These are phyloP conservation scores for Lepidium aucheri DNA, from an alignment of 345 rosid genomes.

Conservation along the genomic window DNA sequence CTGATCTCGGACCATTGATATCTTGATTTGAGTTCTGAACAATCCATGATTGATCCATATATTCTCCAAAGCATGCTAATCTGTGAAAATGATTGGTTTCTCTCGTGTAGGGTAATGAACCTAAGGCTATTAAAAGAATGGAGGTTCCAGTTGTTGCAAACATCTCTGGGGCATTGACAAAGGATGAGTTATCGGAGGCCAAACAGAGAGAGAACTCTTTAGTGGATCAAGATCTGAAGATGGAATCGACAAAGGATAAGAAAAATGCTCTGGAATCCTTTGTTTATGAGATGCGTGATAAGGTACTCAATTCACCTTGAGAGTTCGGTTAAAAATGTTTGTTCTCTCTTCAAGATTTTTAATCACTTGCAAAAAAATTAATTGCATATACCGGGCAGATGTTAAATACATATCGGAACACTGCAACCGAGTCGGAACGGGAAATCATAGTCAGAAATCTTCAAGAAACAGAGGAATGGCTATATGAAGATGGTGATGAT, in stretches of 20 bases:
- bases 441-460: slow-evolving; percentile 54
- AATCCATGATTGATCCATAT: neutral
- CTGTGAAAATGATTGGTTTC: neutral
- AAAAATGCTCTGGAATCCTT: slow-evolving; percentile 73
- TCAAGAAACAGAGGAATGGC: slow-evolving; percentile 78
- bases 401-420: slow-evolving; percentile 47
- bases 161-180: slow-evolving; percentile 44
- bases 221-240: slow-evolving; percentile 55
- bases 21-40: neutral
- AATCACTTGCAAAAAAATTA: neutral
- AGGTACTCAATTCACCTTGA: slow-evolving; percentile 35
- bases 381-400: slow-evolving; percentile 33
- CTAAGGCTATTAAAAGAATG: slow-evolving; percentile 36
- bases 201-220: slow-evolving; percentile 48
- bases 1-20: slow-evolving; percentile 4
- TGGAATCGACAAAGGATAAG: slow-evolving; percentile 63
- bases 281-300: slow-evolving; percentile 80
- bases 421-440: slow-evolving; percentile 50
- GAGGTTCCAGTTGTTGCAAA: slow-evolving; percentile 48
- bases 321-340: neutral
- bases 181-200: slow-evolving; percentile 47
- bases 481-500: slow-evolving; percentile 73
- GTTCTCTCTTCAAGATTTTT: neutral
- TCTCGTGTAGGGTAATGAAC: slow-evolving; percentile 37
- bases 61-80: neutral